phyloP scores from a whole-genome alignment of 2,329 filamentous ascomycete species.

The Venturia pyrina region DNA sequence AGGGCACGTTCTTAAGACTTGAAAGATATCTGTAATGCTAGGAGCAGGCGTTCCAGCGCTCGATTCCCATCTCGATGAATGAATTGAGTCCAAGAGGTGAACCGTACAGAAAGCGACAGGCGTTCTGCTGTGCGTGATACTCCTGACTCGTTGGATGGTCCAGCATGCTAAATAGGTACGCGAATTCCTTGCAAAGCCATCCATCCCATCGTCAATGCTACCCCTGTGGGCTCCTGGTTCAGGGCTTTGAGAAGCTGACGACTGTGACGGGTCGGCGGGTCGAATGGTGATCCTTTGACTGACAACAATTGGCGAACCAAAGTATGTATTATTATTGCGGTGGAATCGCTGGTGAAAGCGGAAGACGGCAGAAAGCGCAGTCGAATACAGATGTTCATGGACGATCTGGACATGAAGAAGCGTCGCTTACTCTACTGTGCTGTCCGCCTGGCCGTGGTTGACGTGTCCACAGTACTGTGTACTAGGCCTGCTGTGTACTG shows the following conservation, averaged over 20 bases:
- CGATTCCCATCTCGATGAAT: background rate
- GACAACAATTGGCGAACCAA: background rate
- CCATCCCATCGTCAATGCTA: background rate
- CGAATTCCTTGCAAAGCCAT: background rate
- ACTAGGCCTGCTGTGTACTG: no score
- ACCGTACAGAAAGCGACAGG: background rate
- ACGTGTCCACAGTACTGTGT: no score
- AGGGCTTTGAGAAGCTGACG: background rate
- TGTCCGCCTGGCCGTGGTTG: no score
- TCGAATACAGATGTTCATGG: background rate
- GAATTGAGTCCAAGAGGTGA: background rate
- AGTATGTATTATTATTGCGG: background rate
- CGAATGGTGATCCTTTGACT: background rate
- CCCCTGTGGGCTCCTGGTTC: background rate
- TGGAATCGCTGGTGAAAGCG: background rate
- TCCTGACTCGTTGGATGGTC: background rate
- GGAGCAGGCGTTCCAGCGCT: background rate
- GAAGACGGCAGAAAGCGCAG: background rate
- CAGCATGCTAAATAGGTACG: background rate
- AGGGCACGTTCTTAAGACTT: background rate
- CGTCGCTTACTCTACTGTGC: background rate
- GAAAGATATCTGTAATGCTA: background rate
- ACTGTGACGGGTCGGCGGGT: background rate
- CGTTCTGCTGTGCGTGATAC: background rate
- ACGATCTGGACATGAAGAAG: background rate